A percentile compares a stretch with the other conserved stretches of the same genome.
These are phyloP conservation scores for Candida germanica DNA, from an alignment of 805 yeast genomes.

Conservation along the genomic window DNA sequence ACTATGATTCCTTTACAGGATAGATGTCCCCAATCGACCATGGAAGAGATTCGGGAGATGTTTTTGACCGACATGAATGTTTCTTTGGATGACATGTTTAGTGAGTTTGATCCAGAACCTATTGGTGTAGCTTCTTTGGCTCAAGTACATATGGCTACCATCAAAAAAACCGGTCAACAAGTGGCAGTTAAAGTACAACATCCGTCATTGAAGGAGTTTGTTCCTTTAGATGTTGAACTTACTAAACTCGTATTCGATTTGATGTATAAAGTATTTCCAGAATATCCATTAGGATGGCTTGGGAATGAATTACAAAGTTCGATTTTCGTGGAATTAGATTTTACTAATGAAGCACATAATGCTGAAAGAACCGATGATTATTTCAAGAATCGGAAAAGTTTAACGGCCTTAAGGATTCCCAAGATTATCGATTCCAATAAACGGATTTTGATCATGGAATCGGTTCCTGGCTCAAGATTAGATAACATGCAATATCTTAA, in stretches of 20 bases:
- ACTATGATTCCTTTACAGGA: slow-evolving; percentile 93
- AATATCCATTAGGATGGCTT: slow-evolving; percentile 92
- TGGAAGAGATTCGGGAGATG: slow-evolving; percentile 66
- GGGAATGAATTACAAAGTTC: slow-evolving; percentile 88
- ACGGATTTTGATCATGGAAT: slow-evolving; percentile 86
- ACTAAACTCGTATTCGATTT: slow-evolving; percentile 73
- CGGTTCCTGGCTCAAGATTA: slow-evolving; percentile 73
- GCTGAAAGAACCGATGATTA: slow-evolving; percentile 67
- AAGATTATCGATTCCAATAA: slow-evolving; percentile 59
- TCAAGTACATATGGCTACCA: slow-evolving; percentile 81
- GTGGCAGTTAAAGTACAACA: slow-evolving; percentile 97
- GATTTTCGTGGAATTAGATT: slow-evolving; percentile 88
- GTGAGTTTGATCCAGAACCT: slow-evolving; percentile 65
- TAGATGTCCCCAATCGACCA: slow-evolving; percentile 76
- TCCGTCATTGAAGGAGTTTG: slow-evolving; percentile 80
- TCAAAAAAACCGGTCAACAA: slow-evolving; percentile 55
- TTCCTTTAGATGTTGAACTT: slow-evolving; percentile 82
- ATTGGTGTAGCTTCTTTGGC: slow-evolving; percentile 96
- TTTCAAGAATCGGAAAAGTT: slow-evolving; percentile 51
- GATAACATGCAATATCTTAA: slow-evolving; percentile 71
- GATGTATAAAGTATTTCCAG: slow-evolving; percentile 81
- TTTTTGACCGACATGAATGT: slow-evolving; percentile 64
- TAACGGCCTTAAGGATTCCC: slow-evolving; percentile 83
- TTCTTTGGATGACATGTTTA: slow-evolving; percentile 59
- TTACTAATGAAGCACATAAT: slow-evolving; percentile 80